Base-by-base conservation (phyloP, 2,329 filamentous ascomycete species). In the Cladophialophora psammophila region DNA sequence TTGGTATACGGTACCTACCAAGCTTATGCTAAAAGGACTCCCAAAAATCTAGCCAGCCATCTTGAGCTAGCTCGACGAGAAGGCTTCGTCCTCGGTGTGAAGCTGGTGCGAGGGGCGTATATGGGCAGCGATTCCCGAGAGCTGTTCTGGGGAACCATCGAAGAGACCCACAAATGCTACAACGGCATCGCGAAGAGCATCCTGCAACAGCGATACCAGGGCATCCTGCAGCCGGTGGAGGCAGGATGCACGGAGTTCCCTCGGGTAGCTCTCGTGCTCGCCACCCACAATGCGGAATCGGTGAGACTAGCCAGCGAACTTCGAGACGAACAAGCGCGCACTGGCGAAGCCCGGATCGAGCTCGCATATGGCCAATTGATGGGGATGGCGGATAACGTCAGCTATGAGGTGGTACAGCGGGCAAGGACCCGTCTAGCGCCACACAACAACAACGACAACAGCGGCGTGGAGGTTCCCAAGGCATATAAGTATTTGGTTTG, bases 1-100 rank as follows among this genome's bases (percentile, higher is more conserved):
- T 86, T 94, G 60, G 84, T 97, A 64, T 96, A 94, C 80, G 89
- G 89, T 69, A 93, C 91, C 0, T 93, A 93, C 78, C 91, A 93
- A 78, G 89, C 89, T 1, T 94, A 93, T 78, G 85, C 92, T 58
- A 91, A 91, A 78, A 82, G 82, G 12, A 85, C 85, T 0, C 86
- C 90, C 0, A 74, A 76, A 2, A 83, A 86, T 1, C 78, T 94
- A 1, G 82, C 84, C 15, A 74, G 75, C 1, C 90, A 94, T 75
- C 84, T 93, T 2, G 80, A 82, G 3, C 74, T 80, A 3, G 90
- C 91, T 0, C 79, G 81, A 12, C 76, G 83, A 56, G 87, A 87
- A 15, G 83, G 83, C 1, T 93, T 91, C 73, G 86, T 87, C 0
- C 80, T 93, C 0, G 91, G 91, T 10, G 85, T 92, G 34, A 94